Evolutionary conservation across 2,329 filamentous ascomycete species (phyloP).

Genomic region (Exserohilum turcica): DNA sequence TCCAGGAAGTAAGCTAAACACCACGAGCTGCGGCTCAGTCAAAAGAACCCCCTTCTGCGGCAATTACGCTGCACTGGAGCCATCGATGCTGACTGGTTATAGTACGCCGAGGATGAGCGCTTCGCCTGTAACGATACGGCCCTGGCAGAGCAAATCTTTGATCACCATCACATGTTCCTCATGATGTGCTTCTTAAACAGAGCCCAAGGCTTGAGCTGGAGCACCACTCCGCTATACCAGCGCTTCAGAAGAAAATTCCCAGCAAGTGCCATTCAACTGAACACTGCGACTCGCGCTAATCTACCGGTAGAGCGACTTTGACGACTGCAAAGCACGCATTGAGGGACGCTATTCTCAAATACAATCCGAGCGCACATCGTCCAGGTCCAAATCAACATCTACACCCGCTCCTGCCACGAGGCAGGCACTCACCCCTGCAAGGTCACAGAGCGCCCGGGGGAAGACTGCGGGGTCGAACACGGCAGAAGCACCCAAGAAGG

Average conservation of each 20-base stretch:
- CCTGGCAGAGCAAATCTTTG: constrained; percentile 37
- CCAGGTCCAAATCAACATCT: constrained; percentile 15
- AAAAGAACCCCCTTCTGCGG: background rate
- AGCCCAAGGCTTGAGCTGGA: constrained; percentile 54
- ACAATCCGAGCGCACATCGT: constrained; percentile 16
- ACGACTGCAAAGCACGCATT: constrained; percentile 36
- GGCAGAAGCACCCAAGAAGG: constrained; percentile 39
- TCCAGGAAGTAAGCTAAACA: constrained; percentile 43
- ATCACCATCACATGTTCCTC: constrained; percentile 51
- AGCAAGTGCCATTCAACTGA: constrained; percentile 18
- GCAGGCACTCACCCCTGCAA: constrained; percentile 6
- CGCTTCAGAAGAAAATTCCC: constrained; percentile 49
- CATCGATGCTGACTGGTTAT: constrained; percentile 10
- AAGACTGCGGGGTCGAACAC: constrained; percentile 16
- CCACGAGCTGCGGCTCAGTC: background rate
- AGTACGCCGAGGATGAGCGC: constrained; percentile 46
- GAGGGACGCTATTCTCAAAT: constrained; percentile 34
- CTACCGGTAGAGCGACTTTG: constrained; percentile 34
- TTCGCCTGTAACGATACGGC: constrained; percentile 31
- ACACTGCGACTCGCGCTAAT: constrained; percentile 12
- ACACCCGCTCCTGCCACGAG: constrained; percentile 8
- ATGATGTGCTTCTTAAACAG: constrained; percentile 52
- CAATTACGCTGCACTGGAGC: background rate
- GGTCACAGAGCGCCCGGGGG: constrained; percentile 2
- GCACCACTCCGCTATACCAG: constrained; percentile 50